Evolutionary conservation across 2,329 filamentous ascomycete species (phyloP).

Genomic region (Beauveria australis): DNA sequence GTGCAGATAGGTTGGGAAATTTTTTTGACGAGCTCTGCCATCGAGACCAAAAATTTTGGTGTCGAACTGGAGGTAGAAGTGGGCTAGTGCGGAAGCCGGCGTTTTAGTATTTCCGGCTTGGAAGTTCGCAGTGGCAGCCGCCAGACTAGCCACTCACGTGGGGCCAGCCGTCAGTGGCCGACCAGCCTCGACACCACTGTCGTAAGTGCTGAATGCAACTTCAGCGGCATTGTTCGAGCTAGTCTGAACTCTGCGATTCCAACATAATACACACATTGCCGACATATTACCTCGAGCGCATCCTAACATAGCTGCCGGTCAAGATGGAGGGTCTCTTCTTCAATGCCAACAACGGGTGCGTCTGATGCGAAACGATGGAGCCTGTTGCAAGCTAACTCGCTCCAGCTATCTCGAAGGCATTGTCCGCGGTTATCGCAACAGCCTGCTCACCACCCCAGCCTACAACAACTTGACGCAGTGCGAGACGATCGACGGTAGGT

Average conservation of each 20-base stretch:
- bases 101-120: slow-evolving; percentile 2
- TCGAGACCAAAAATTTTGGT: slow-evolving; percentile 24
- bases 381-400: slow-evolving; percentile 20
- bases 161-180: slow-evolving; percentile 4
- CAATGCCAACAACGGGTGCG: slow-evolving; percentile 87
- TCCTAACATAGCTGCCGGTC: slow-evolving; percentile 7
- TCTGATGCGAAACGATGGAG: slow-evolving; percentile 10
- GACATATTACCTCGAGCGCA: not conserved
- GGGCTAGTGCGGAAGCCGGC: slow-evolving; percentile 10
- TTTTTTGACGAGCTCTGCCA: slow-evolving; percentile 31
- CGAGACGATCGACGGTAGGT: slow-evolving; percentile 87
- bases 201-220: slow-evolving; percentile 4
- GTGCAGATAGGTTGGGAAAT: slow-evolving; percentile 28
- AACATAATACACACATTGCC: not conserved
- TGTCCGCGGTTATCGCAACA: slow-evolving; percentile 92
- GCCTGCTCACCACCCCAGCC: slow-evolving; percentile 79
- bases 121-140: not conserved
- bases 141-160: slow-evolving; percentile 3
- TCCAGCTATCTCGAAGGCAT: slow-evolving; percentile 91
- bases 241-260: slow-evolving; percentile 10
- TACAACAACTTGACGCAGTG: slow-evolving; percentile 96
- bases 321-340: slow-evolving; percentile 88
- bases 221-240: slow-evolving; percentile 4
- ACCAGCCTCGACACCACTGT: not conserved
- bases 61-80: slow-evolving; percentile 5